A percentile compares a stretch with the other conserved stretches of the same genome.
These are phyloP conservation scores for Colletotrichum australisinense DNA, from an alignment of 2,329 filamentous ascomycete genomes.

Conservation along the genomic window DNA sequence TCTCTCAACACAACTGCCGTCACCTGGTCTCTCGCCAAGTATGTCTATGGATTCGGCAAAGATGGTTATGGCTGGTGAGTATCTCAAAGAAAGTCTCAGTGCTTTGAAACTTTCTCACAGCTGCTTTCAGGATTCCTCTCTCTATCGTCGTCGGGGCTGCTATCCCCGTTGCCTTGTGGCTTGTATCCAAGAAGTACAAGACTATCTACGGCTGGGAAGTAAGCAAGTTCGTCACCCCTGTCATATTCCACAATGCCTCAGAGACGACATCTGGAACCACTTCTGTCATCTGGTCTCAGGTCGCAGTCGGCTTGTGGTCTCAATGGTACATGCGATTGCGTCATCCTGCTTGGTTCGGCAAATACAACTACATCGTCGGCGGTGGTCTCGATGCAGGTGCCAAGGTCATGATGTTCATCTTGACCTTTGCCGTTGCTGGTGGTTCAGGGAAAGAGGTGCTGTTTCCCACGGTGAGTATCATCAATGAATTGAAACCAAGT, in stretches of 20 bases:
- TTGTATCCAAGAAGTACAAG: conserved; percentile 26
- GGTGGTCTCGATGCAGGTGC: conserved; percentile 38
- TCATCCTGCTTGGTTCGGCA: conserved; percentile 41
- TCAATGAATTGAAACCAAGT: no score
- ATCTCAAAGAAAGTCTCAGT: no score
- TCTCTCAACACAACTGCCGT: conserved; percentile 53
- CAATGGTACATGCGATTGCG: conserved; percentile 43
- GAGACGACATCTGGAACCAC: conserved; percentile 34
- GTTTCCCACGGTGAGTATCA: conserved; percentile 34
- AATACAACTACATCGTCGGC: conserved; percentile 41
- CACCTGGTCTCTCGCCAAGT: conserved; percentile 41
- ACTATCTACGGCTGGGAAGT: conserved; percentile 33
- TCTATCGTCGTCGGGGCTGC: conserved; percentile 50
- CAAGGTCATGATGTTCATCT: conserved; percentile 39
- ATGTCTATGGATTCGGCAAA: conserved; percentile 36
- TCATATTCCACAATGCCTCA: conserved; percentile 33
- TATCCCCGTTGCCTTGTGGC: conserved; percentile 20
- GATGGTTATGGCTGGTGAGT: conserved; percentile 30
- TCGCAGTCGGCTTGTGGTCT: conserved; percentile 47
- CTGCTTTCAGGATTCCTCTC: conserved; percentile 50
- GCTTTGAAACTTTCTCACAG: conserved; percentile 5
- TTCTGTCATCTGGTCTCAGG: conserved; percentile 36
- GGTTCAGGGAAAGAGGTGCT: conserved; percentile 33
- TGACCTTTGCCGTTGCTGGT: conserved; percentile 38
- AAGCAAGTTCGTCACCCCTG: conserved; percentile 25